Conservation (phyloP, 2,329 filamentous ascomycete species). For the Metarhizium anisopliae region DNA sequence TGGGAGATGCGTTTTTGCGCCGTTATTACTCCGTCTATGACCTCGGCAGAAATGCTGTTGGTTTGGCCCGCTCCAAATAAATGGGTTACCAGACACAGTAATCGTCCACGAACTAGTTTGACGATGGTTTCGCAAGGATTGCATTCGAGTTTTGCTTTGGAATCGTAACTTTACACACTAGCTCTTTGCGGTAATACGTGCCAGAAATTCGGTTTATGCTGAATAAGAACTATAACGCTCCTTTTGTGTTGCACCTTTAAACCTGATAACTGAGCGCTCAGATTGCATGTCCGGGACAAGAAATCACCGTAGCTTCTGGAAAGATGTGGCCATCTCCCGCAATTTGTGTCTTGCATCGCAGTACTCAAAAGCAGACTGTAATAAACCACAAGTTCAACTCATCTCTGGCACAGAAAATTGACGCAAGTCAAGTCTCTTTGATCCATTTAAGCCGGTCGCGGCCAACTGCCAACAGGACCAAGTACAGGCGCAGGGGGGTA, state of each 20-base stretch:
- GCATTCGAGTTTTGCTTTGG: not conserved
- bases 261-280: not conserved
- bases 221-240: not conserved
- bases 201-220: not conserved
- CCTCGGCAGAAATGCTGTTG: constrained; percentile 79
- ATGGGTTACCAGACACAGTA: not conserved
- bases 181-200: not conserved
- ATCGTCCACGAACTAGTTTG: not conserved
- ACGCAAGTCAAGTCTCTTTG: too few species aligned
- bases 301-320: not conserved
- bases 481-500: too few species aligned
- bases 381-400: too few species aligned
- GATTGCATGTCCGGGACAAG: not conserved
- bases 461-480: too few species aligned
- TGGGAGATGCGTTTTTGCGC: constrained; percentile 80
- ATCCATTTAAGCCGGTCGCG: too few species aligned
- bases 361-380: too few species aligned
- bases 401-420: too few species aligned
- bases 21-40: constrained; percentile 96
- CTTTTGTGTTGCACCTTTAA: not conserved
- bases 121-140: not conserved
- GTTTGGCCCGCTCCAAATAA: constrained; percentile 74
- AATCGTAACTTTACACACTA: not conserved
- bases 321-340: not conserved
- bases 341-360: too few species aligned